These are phyloP conservation scores for Kodamaea sagamina DNA, from an alignment of 805 yeast species.

Conservation along the genomic window DNA sequence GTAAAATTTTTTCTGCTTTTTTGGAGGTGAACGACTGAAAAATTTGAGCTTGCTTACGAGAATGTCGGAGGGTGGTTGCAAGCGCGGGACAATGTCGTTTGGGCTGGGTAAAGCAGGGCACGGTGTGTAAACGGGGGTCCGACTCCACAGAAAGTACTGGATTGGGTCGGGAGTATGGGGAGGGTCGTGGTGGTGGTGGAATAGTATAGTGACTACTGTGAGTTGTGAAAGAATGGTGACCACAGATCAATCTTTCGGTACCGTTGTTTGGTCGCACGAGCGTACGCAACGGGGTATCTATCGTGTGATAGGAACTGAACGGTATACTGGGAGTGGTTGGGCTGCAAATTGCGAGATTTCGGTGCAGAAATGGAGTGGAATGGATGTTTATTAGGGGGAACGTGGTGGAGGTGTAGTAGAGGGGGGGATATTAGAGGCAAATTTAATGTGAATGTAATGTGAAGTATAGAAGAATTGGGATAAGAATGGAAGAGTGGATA, in stretches of 20 bases:
- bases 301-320: no score
- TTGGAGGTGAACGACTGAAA: constrained; percentile 8
- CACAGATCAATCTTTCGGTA: no score
- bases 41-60: constrained; percentile 10
- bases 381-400: background rate
- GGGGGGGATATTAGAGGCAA: no score
- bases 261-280: constrained; percentile 5
- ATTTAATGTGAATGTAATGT: no score
- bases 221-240: no score
- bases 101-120: constrained; percentile 1
- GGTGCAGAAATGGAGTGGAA: no score
- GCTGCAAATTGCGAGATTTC: background rate
- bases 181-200: background rate
- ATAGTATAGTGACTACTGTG: background rate
- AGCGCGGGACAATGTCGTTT: constrained; percentile 2
- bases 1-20: constrained; percentile 11
- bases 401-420: background rate
- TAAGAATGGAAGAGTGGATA: no score
- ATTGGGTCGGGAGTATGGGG: background rate
- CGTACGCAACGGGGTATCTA: background rate
- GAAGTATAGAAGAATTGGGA: no score
- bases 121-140: background rate
- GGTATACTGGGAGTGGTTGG: background rate
- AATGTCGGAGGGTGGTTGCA: background rate
- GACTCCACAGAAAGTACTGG: constrained; percentile 6